Conservation (phyloP, 1,284 basidiomycete species). For the Exsudoporus floridanus region DNA sequence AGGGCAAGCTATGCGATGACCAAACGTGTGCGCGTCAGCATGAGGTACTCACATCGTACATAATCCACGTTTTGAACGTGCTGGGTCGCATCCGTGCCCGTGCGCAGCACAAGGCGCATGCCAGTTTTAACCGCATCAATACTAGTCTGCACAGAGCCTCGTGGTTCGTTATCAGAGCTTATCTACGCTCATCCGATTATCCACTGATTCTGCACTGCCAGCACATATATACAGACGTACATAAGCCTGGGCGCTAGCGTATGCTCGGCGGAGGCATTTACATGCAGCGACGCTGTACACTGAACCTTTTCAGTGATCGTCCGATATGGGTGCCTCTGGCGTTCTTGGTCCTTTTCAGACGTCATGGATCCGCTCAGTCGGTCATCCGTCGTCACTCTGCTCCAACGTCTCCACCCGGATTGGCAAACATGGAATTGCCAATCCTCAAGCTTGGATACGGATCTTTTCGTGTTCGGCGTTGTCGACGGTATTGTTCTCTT, state of each 20-base stretch:
- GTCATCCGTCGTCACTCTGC: slow-evolving; percentile 1
- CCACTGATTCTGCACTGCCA: slow-evolving; percentile 1
- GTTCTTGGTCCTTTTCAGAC: neutral
- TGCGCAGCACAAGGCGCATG: neutral
- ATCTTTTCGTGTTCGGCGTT: neutral
- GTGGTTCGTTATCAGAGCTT: slow-evolving; percentile 18
- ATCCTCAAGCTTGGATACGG: slow-evolving; percentile 7
- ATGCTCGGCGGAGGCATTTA: neutral
- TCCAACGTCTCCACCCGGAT: neutral
- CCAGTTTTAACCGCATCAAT: slow-evolving; percentile 5
- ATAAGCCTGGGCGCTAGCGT: neutral
- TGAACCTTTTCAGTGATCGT: slow-evolving; percentile 6
- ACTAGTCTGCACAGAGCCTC: slow-evolving; percentile 8
- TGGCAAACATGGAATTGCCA: slow-evolving; percentile 4
- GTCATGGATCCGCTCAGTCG: slow-evolving; percentile 1
- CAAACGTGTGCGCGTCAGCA: slow-evolving; percentile 10
- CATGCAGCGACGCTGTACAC: neutral
- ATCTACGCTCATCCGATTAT: slow-evolving; percentile 5
- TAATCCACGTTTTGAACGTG: slow-evolving; percentile 5
- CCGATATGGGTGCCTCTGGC: slow-evolving; percentile 18
- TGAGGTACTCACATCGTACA: slow-evolving; percentile 8
- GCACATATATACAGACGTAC: slow-evolving; percentile 7
- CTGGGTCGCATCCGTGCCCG: neutral
- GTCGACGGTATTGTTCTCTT: slow-evolving; percentile 11
- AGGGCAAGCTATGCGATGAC: neutral